Percentiles rank a stretch among this genome's conserved stretches.
Conservation (phyloP, 352 stramenopile genomes). For the Phytophthora sojae region DNA sequence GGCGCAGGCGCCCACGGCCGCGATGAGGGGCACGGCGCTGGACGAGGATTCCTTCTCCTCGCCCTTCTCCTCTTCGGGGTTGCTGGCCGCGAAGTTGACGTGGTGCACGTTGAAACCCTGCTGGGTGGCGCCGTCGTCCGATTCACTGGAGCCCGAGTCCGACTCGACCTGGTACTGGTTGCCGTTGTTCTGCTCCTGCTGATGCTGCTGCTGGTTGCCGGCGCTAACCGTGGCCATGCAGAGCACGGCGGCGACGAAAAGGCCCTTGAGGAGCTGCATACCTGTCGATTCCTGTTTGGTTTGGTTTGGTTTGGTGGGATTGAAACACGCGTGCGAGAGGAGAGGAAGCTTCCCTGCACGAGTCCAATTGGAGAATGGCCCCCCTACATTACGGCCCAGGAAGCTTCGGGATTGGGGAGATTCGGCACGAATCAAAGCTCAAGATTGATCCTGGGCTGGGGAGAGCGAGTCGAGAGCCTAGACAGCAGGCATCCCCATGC, state of each 20-base stretch:
- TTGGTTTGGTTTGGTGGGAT: neutral
- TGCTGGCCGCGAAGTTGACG: constrained; percentile 49
- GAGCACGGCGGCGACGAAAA: constrained; percentile 36
- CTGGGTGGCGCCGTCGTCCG: constrained; percentile 8
- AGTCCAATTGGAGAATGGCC: constrained; percentile 39
- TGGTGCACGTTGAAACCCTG: constrained; percentile 48
- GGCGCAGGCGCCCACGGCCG: constrained; percentile 44
- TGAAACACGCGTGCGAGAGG: constrained; percentile 6
- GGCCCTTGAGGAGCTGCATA: constrained; percentile 41
- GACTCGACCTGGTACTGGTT: constrained; percentile 9
- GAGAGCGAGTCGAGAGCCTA: constrained; percentile 21
- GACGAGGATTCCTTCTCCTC: constrained; percentile 25
- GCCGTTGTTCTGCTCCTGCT: constrained; percentile 15
- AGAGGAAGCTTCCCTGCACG: constrained; percentile 4
- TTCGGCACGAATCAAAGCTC: constrained; percentile 35
- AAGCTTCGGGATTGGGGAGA: constrained; percentile 26
- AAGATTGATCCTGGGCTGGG: constrained; percentile 36
- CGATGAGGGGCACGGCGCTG: constrained; percentile 35
- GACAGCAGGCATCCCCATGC: constrained; percentile 15
- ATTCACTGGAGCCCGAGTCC: constrained; percentile 8
- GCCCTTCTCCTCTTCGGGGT: constrained; percentile 23
- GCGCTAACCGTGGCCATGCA: constrained; percentile 28
- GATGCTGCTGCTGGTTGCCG: constrained; percentile 17
- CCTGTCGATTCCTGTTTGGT: constrained; percentile 5
- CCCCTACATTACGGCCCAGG: constrained; percentile 3